These are phyloP conservation scores for Bisporella sp. DNA, from an alignment of 2,329 filamentous ascomycete genomes.

Conservation along the genomic window DNA sequence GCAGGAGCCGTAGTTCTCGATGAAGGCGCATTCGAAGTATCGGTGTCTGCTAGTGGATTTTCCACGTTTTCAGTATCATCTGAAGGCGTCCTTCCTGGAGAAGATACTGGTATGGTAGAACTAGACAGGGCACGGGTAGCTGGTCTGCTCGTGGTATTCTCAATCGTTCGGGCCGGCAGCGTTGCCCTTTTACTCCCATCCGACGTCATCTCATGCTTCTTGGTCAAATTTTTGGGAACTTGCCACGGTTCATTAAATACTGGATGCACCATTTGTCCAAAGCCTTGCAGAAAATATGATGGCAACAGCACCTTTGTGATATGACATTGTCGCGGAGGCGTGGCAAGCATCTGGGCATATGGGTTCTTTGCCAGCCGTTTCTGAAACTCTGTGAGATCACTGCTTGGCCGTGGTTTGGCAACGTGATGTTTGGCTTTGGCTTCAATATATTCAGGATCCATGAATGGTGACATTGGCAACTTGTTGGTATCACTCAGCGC, in stretches of 20 bases:
- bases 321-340: slow-evolving; percentile 49
- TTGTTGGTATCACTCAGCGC: neutral
- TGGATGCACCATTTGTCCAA: slow-evolving; percentile 50
- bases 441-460: slow-evolving; percentile 35
- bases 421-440: slow-evolving; percentile 24
- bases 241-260: slow-evolving; percentile 46
- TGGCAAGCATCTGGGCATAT: slow-evolving; percentile 57
- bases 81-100: too few relatives aligned
- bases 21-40: too few relatives aligned
- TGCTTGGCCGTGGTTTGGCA: slow-evolving; percentile 25
- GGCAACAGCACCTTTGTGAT: slow-evolving; percentile 45
- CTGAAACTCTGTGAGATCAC: slow-evolving; percentile 41
- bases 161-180: too few relatives aligned
- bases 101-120: too few relatives aligned
- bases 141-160: too few relatives aligned
- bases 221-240: slow-evolving; percentile 39
- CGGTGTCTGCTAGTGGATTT: too few relatives aligned
- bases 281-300: slow-evolving; percentile 54
- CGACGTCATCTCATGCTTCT: slow-evolving; percentile 1
- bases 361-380: slow-evolving; percentile 53
- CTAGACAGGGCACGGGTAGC: too few relatives aligned
- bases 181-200: too few relatives aligned
- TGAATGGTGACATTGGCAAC: slow-evolving; percentile 40
- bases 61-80: too few relatives aligned
- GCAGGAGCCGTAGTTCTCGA: too few relatives aligned